Conservation (phyloP, 805 yeast species). For the Ogataea glucozyma region DNA sequence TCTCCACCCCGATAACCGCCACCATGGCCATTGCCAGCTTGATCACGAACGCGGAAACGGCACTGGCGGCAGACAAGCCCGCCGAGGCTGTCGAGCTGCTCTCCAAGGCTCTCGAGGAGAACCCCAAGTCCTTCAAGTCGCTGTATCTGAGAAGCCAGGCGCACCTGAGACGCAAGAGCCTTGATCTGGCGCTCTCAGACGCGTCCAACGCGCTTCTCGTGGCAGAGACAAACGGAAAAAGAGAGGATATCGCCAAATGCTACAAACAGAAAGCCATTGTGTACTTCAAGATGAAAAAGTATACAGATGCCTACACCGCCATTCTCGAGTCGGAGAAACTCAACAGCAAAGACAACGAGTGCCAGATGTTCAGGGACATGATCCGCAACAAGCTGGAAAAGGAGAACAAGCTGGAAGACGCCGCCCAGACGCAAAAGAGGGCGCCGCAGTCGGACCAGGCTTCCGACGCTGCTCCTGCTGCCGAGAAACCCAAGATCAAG, state of each 20-base stretch:
- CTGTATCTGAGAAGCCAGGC: conserved; percentile 50
- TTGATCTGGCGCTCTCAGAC: conserved; percentile 49
- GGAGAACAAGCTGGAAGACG: conserved; percentile 15
- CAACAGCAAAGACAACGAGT: conserved; percentile 46
- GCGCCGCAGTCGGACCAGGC: neutral
- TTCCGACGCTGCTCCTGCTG: neutral
- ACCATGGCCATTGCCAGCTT: conserved; percentile 18
- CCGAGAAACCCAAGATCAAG: conserved; percentile 31
- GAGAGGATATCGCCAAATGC: conserved; percentile 47
- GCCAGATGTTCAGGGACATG: conserved; percentile 49
- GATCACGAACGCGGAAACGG: conserved; percentile 38
- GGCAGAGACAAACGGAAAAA: conserved; percentile 48
- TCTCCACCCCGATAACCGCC: too few relatives aligned
- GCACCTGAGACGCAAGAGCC: conserved; percentile 47
- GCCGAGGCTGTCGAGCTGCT: conserved; percentile 45
- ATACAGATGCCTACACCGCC: conserved; percentile 41
- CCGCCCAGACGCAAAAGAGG: conserved; percentile 1
- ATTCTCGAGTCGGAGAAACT: conserved; percentile 44
- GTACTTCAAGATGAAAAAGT: conserved; percentile 46
- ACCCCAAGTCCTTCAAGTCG: conserved; percentile 49
- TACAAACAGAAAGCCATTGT: conserved; percentile 51
- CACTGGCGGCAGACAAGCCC: conserved; percentile 48
- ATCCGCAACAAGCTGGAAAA: conserved; percentile 35
- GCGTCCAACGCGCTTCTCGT: conserved; percentile 43
- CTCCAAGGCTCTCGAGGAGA: conserved; percentile 41